Evolutionary conservation across 1,284 basidiomycete genomes (phyloP).

Genomic region (Apiotrichum brassicae): DNA sequence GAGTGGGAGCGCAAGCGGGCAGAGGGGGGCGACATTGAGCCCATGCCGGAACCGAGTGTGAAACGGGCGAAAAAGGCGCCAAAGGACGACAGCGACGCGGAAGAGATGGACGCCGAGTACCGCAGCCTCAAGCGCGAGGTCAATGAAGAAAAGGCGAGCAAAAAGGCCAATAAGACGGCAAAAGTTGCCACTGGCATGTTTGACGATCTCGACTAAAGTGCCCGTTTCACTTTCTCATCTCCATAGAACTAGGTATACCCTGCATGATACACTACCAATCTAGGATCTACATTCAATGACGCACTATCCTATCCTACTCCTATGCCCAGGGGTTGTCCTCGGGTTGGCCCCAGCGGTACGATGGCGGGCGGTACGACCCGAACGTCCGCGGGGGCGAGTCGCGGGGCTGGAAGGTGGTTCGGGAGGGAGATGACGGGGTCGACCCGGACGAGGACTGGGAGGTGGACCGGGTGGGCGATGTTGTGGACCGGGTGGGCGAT

Average conservation of each 20-base stretch:
- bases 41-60: slow-evolving; percentile 8
- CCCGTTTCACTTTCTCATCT: not conserved
- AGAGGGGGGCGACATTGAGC: slow-evolving; percentile 22
- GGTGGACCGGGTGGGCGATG: not conserved
- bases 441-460: not conserved
- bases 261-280: slow-evolving; percentile 24
- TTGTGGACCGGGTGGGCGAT: not conserved
- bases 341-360: slow-evolving; percentile 6
- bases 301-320: not conserved
- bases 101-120: slow-evolving; percentile 33
- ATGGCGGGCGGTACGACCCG: slow-evolving; percentile 8
- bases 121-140: slow-evolving; percentile 49
- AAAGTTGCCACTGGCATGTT: slow-evolving; percentile 46
- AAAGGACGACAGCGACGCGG: slow-evolving; percentile 14
- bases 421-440: not conserved
- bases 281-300: not conserved
- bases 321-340: slow-evolving; percentile 16
- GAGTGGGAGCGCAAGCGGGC: slow-evolving; percentile 57
- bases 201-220: slow-evolving; percentile 36
- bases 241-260: slow-evolving; percentile 7
- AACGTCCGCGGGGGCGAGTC: not conserved
- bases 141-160: slow-evolving; percentile 49
- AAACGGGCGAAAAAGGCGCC: slow-evolving; percentile 9
- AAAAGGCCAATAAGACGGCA: slow-evolving; percentile 23
- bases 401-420: not conserved